Evolutionary conservation across 192 early-diverging fungal genomes (phyloP), one percentile per base, ranked within the genome.

Genomic region (Dimargaris xerosporica): DNA sequence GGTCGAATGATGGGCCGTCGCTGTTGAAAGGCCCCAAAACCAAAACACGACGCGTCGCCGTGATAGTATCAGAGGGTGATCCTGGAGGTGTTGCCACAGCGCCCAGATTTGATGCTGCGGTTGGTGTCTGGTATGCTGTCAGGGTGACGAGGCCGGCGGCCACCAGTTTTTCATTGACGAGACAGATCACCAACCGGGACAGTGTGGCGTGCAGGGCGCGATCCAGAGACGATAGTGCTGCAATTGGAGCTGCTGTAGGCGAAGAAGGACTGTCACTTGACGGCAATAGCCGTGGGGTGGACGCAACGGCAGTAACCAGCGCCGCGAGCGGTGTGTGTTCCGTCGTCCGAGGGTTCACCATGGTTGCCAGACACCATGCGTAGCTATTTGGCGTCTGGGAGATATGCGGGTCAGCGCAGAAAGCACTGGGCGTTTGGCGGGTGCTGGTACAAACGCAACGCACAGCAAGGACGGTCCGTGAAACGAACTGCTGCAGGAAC

Each of bases 111-210:
- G 3, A 28, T 21, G 47, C 13, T 62, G 34, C 21, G 5, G 63
- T 46, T 5, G 28, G 5, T 9, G 13, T 21, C 43, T 30, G 30
- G 44, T 23, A 26, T 25, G 61, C 63, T 26, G 54, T 3, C 13
- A 16, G 31, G 0, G 58, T 25, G 15, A 75, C 63, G 55, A 73
- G 76, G 66, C 66, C 66, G 26, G 77, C 76, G 26, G 67, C 50
- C 11, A 75, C 75, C 13, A 85, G 69, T 5, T 54, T 44, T 67
- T 85, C 83, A 44, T 76, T 81, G 26, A 77, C 75, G 5, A 82
- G 63, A 42, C 82, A 83, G 6, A 74, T 54, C 23, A 83, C 61
- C 6, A 83, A 67, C n/a, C 83, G 75, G 12, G 81, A 80, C 10
- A 68, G 62, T 1, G 77, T 78, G 55, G 82, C 80, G 64, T 78